Percentiles rank a stretch among this genome's conserved stretches.
Conservation (phyloP, 768 basidiomycete genomes). For the Trametes meyenii region DNA sequence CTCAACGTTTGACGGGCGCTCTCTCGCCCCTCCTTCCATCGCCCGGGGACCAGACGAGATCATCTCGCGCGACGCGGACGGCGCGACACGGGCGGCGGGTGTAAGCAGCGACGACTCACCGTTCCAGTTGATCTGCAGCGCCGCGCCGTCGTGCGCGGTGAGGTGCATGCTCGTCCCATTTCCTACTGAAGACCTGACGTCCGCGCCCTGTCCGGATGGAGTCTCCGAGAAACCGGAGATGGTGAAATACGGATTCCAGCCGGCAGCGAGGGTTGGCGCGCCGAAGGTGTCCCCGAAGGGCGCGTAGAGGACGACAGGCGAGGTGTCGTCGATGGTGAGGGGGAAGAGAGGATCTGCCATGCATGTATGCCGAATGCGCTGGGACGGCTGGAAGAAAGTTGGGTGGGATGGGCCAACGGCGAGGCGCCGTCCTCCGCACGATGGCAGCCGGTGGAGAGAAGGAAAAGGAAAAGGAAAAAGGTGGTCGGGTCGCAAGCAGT, state of each 20-base stretch:
- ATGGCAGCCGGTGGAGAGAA: not conserved
- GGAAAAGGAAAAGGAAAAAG: not conserved
- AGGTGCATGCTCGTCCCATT: slow-evolving; percentile 62
- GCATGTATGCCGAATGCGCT: slow-evolving; percentile 26
- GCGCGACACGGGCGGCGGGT: not conserved
- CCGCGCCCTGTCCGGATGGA: slow-evolving; percentile 13
- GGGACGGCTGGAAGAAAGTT: not conserved
- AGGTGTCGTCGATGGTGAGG: slow-evolving; percentile 64
- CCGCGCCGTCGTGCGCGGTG: slow-evolving; percentile 62
- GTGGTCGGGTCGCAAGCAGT: not conserved
- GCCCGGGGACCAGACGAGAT: not conserved
- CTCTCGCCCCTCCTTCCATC: not conserved
- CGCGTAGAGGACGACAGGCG: slow-evolving; percentile 61
- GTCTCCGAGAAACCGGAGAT: slow-evolving; percentile 48
- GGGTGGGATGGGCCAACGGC: not conserved
- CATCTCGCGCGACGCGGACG: not conserved
- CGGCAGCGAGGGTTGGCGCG: slow-evolving; percentile 42
- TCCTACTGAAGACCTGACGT: slow-evolving; percentile 39
- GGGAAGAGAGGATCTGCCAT: slow-evolving; percentile 43
- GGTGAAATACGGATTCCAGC: slow-evolving; percentile 72
- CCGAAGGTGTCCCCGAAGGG: slow-evolving; percentile 62
- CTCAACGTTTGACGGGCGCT: slow-evolving; percentile 9
- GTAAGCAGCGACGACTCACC: slow-evolving; percentile 45
- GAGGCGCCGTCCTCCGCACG: not conserved
- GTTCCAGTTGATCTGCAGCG: slow-evolving; percentile 58